Conservation (phyloP, 139 green algal species). For the Chlamydomonas schloesseri region DNA sequence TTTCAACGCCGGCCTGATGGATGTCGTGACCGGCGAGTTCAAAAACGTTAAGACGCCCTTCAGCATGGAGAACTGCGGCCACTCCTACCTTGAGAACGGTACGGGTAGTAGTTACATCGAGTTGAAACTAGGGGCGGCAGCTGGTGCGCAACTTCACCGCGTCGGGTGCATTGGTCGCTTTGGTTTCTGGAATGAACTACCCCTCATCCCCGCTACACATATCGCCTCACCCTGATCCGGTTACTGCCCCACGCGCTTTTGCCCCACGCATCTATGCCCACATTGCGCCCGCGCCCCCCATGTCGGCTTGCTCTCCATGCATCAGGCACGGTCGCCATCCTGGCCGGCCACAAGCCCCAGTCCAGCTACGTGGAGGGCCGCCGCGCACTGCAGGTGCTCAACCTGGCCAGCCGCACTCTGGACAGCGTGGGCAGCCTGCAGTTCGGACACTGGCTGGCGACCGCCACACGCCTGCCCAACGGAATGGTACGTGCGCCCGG, state of each 20-base stretch:
- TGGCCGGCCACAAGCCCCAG: constrained; percentile 45
- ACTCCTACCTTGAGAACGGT: constrained; percentile 31
- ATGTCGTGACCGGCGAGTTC: not conserved
- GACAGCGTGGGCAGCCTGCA: constrained; percentile 1
- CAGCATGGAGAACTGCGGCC: constrained; percentile 43
- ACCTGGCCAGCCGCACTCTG: not conserved
- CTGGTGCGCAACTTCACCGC: too few relatives aligned
- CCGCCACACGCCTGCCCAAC: constrained; percentile 34
- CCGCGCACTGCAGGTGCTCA: constrained; percentile 18
- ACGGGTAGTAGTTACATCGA: not conserved
- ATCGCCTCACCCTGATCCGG: too few relatives aligned
- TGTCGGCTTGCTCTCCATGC: not conserved
- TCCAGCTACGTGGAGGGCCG: constrained; percentile 29
- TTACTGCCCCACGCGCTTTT: too few relatives aligned
- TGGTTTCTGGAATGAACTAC: too few relatives aligned
- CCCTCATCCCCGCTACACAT: too few relatives aligned
- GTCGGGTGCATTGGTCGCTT: too few relatives aligned
- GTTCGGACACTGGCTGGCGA: constrained; percentile 44
- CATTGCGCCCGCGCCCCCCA: too few relatives aligned
- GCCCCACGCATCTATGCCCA: too few relatives aligned
- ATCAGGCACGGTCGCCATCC: constrained; percentile 34
- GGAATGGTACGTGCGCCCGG: not conserved
- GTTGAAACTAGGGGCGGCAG: not conserved
- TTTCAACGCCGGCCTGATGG: constrained; percentile 33
- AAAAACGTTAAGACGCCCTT: not conserved